Conservation (phyloP, 2,329 filamentous ascomycete genomes). For the Ceratocystis diversiconidia region DNA sequence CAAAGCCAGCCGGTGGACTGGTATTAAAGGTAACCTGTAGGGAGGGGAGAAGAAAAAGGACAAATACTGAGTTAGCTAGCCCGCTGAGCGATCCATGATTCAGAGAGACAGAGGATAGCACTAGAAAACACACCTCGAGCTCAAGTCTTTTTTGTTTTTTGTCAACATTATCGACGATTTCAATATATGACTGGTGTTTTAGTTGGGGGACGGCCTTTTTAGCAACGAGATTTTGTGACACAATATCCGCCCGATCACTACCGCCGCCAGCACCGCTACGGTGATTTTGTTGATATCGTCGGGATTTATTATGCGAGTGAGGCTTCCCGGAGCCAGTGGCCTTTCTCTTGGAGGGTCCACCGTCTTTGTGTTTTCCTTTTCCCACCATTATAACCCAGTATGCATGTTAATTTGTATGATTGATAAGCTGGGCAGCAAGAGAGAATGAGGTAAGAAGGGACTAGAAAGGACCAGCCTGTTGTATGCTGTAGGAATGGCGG, state of each 20-base stretch:
- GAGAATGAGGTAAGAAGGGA: neutral
- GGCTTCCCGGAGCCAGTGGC: neutral
- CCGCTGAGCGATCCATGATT: neutral
- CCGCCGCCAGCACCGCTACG: neutral
- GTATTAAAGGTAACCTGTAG: conserved; percentile 37
- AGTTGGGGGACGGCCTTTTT: conserved; percentile 31
- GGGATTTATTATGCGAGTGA: neutral
- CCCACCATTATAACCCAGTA: conserved; percentile 9
- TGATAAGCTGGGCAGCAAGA: neutral
- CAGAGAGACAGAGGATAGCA: neutral
- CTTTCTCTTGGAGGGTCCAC: conserved; percentile 5
- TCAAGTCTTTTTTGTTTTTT: conserved; percentile 48
- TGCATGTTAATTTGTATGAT: conserved; percentile 7
- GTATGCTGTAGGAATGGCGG: neutral
- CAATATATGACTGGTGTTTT: conserved; percentile 49
- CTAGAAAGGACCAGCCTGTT: neutral
- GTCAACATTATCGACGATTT: conserved; percentile 49
- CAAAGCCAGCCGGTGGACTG: conserved; percentile 44
- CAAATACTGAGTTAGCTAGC: conserved; percentile 13
- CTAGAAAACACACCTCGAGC: conserved; percentile 35
- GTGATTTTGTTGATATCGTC: conserved; percentile 1
- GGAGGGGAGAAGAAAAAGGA: neutral
- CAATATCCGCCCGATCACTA: neutral
- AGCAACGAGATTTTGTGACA: conserved; percentile 24
- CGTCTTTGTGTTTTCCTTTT: conserved; percentile 6